Base-by-base conservation (phyloP, 1,284 basidiomycete species). In the Takashimella koratensis region DNA sequence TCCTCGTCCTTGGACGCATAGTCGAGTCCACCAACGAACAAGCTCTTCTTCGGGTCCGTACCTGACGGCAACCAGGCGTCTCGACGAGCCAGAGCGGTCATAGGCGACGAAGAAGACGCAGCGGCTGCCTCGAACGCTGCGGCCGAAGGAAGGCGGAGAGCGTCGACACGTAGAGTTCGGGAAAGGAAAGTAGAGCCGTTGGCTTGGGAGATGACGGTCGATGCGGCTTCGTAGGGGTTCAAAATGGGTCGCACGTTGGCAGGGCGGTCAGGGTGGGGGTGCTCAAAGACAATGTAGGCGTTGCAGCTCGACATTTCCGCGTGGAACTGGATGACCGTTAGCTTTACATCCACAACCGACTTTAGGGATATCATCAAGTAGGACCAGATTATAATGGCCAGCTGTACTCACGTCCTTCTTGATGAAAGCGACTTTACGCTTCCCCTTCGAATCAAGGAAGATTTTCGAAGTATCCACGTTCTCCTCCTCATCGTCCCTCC, bases 401-500 rank as follows among this genome's bases (percentile, higher is more conserved):
- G n/a, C n/a, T n/a, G n/a, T n/a, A 68, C 73, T 67, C 58, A 76
- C 73, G 22, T 94, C 89, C 55, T 86, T 85, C 68, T 92, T 91
- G 74, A 98, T 96, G 71, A 92, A 96, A 0, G 93, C 90, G 40
- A 98, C 86, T 65, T 88, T 89, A 76, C 95, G 90, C 80, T 97
- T 98, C 74, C 97, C 89, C 53, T 82, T 82, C 0, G 89, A 80
- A 19, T 84, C 90, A 50, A 96, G 81, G 70, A 83, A 90, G 27
- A 65, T 66, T 62, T 77, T 75, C 13, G 64, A 63, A 41, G 62
- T 62, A 46, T 74, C 70, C 19, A 58, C 60, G 41, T 70, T 71
- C 43, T 67, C 67, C 26, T 61, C 58, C 45, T 66, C 59, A 76
- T 78, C 70, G 51, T 73, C 72, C 30, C 16, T 36, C 30, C 30